Evolutionary conservation across 2,329 filamentous ascomycete genomes (phyloP), one percentile per base, ranked within the genome.

Genomic region (Talaromyces sp.): DNA sequence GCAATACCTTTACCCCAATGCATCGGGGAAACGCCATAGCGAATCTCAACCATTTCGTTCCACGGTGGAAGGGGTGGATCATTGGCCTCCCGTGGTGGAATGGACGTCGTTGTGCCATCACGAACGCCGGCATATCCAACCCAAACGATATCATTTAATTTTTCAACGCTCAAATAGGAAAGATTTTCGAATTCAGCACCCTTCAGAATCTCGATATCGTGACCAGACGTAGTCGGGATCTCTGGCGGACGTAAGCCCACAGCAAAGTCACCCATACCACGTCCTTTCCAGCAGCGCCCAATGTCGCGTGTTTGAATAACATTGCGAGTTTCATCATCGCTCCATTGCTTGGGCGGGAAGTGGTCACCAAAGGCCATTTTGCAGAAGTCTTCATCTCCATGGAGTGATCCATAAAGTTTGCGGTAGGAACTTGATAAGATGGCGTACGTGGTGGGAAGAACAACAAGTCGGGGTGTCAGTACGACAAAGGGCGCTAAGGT

Each of bases 31-130:
- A 67, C 37, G 2, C 64, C 65, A 44, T 66, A 68, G 3, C 64
- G 54, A 4, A 68, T 10, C 49, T 68, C 65, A 7, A 67, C 52
- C 63, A 67, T 68, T 40, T 68, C 57, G 7, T 43, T 61, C 62
- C 62, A 64, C 7, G 55, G 47, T 11, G 61, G 58, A 8, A 59
- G 35, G 17, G 36, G 14, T 3, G 47, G 35, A 22, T 63, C 58
- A 7, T 16, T 48, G 13, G 52, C n/a, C 19, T 56, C 57, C 37
- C 39, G 48, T 17, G 42, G 37, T 2, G 55, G 62, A 13, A 63
- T 22, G 2, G 61, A 63, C 1, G 60, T 62, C 7, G 59, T 64
- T 2, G 56, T 56, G 11, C 52, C 62, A 56, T 63, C 61, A 14
- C 61, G 62, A 19, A 64, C 22, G 27, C 61, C 61, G 17, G 61